Evolutionary conservation across 164 flowering plant species (phyloP), one percentile per base, ranked within the genome.

Genomic region (Sextonia rubra): DNA sequence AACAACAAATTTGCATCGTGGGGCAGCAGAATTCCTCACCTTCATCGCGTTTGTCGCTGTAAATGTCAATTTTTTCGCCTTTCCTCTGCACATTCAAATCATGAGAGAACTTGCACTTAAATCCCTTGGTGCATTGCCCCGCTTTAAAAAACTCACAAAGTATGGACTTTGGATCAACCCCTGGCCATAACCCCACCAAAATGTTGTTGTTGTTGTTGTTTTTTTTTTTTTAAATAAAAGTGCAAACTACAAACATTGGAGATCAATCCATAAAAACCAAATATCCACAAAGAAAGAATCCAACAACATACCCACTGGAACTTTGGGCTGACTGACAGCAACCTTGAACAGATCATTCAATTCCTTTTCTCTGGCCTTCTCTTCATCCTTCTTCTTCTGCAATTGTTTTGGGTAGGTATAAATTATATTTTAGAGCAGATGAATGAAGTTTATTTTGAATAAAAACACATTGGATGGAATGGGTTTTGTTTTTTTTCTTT

Each of bases 381-480:
- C 99, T 71, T 95, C 99, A 71, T 92, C 99, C 78, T 95, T 93
- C 93, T 93, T 95, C 82, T 92, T 95, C 99, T 94, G 94, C 73
- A 72, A 14, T 12, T 52, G 17, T 14, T 52, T 52, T 17, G 20
- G n/a, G n/a, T 47, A 12, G 49, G n/a, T 37, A 37, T 52, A 15
- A 52, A 52, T 15, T 52, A 3, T 15, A 52, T 17, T 17, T 52
- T 52, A 52, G 58, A 52, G 12, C 58, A 52, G 58, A 52, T 20
- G n/a, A 52, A 52, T 52, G 58, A 52, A 20, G 4, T 52, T 52
- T n/a, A n/a, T 52, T 52, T 3, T 18, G 58, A 3, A 52, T 4
- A 52, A 15, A 52, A 52, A 11, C 20, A 52, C 20, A 52, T 3
- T 15, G 4, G 58, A 15, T 52, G 20, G n/a, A 52, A 52, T 52